Conservation (phyloP, 2,329 filamentous ascomycete species). For the Epichloe aotearoae region DNA sequence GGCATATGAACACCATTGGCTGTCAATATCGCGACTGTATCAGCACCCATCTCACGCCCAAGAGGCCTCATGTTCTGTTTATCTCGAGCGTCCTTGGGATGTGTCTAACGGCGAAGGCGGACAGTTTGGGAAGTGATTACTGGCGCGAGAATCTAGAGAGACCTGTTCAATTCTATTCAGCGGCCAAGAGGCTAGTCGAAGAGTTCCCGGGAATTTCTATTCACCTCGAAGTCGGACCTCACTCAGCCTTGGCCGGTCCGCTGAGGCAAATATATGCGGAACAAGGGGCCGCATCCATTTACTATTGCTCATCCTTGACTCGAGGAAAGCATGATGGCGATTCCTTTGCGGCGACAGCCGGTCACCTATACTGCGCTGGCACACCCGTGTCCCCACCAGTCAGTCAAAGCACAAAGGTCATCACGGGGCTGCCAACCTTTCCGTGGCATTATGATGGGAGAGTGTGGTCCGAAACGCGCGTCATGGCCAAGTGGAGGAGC, state of each 20-base stretch:
- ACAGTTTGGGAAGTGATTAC: background rate
- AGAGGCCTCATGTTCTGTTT: too few relatives aligned
- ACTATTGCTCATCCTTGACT: background rate
- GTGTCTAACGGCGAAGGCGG: too few relatives aligned
- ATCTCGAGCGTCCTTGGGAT: too few relatives aligned
- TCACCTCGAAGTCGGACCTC: background rate
- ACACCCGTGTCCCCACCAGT: too few relatives aligned
- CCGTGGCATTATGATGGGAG: background rate
- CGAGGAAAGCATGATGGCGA: background rate
- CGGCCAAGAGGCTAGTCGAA: background rate
- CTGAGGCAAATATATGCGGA: background rate
- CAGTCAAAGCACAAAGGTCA: too few relatives aligned
- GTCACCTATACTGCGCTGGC: background rate
- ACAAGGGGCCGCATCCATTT: background rate
- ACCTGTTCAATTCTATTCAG: background rate
- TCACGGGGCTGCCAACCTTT: background rate
- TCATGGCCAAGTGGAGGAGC: background rate
- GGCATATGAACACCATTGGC: too few relatives aligned
- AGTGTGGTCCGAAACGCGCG: background rate
- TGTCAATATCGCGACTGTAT: too few relatives aligned
- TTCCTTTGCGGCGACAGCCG: background rate
- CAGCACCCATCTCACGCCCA: too few relatives aligned
- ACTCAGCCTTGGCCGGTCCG: background rate
- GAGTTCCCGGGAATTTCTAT: background rate
- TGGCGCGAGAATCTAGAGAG: background rate